Percentiles rank a stretch among this genome's conserved stretches.
Conservation (phyloP, 352 stramenopile species). For the Pythium sukuiense region DNA sequence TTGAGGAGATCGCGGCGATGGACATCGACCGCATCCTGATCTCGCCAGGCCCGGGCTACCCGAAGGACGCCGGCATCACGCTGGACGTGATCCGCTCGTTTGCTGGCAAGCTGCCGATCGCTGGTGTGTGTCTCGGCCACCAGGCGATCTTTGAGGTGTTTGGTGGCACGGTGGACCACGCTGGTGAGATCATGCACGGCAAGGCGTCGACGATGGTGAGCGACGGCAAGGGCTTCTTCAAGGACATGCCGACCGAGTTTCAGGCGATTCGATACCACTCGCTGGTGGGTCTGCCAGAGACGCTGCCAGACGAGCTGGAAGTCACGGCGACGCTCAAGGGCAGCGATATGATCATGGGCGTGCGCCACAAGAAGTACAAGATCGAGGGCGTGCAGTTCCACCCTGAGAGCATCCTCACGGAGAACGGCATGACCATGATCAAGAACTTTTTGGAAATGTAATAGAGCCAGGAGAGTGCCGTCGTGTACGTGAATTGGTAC, state of each 20-base stretch:
- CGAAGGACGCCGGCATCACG: slow-evolving; percentile 80
- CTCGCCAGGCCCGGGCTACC: slow-evolving; percentile 81
- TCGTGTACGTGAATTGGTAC: background rate
- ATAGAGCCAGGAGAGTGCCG: slow-evolving; percentile 12
- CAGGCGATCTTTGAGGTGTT: slow-evolving; percentile 90
- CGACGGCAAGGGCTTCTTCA: slow-evolving; percentile 86
- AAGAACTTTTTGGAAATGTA: slow-evolving; percentile 89
- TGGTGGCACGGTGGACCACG: slow-evolving; percentile 80
- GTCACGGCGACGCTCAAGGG: slow-evolving; percentile 84
- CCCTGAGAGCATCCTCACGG: slow-evolving; percentile 85
- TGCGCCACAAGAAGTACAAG: slow-evolving; percentile 85
- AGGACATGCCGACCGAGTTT: slow-evolving; percentile 76
- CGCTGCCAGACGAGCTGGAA: slow-evolving; percentile 70
- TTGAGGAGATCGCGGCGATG: slow-evolving; percentile 75
- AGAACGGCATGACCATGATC: slow-evolving; percentile 81
- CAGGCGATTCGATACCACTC: slow-evolving; percentile 88
- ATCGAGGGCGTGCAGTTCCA: slow-evolving; percentile 90
- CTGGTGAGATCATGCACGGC: slow-evolving; percentile 87
- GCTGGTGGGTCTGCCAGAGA: slow-evolving; percentile 80
- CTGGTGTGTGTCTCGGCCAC: slow-evolving; percentile 80
- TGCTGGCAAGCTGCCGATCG: slow-evolving; percentile 80
- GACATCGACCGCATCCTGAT: slow-evolving; percentile 87
- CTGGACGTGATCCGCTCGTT: slow-evolving; percentile 84
- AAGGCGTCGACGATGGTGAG: slow-evolving; percentile 84
- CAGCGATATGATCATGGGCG: slow-evolving; percentile 88